Base-by-base conservation (phyloP, 2,329 filamentous ascomycete genomes). In the Aspergillus bombycis region DNA sequence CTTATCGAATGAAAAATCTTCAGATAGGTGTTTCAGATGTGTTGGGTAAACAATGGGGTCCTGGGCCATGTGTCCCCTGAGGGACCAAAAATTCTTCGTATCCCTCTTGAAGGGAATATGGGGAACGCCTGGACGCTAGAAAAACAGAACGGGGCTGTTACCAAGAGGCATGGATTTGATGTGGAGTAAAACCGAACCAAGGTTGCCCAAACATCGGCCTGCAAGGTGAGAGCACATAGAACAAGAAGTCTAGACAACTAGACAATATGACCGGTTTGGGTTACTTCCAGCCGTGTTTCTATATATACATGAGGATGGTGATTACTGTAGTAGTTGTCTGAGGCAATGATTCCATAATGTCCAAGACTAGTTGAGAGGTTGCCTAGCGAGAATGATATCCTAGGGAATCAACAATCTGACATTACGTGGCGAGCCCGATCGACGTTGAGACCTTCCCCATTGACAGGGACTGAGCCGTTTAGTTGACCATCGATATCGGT, bases 361-460 rank as follows among this genome's bases (percentile, higher is more conserved):
- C 12, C 30, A 34, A 11, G 21, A 53, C 26, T 16, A 26, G n/a
- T 5, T 38, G 10, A 23, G 4, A 36, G 52, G 34, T 41, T 55
- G 52, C n/a, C 32, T 55, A 14, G 32, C 32, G 4, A 36, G 21
- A 21, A 55, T 21, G 34, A 26, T 26, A 9, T 55, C 3, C 21
- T 12, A 30, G 30, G 23, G 10, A 12, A 38, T 43, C 48, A 43
- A 32, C 45, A 26, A 59, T 19, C 28, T 12, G 28, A 14, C 21
- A 56, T 60, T 54, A 64, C 58, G 58, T 60, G 61, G 61, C 61
- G 50, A 52, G 46, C 21, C 52, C 6, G 62, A 61, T 61, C 62
- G 62, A 57, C 57, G 30, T 41, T 12, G 16, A 28, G n/a, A 52
- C 48, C n/a, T 60, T 54, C 58, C 58, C 21, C n/a, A 55, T 55